Conservation (phyloP, 2,329 filamentous ascomycete genomes). For the Diaporthe sp. region DNA sequence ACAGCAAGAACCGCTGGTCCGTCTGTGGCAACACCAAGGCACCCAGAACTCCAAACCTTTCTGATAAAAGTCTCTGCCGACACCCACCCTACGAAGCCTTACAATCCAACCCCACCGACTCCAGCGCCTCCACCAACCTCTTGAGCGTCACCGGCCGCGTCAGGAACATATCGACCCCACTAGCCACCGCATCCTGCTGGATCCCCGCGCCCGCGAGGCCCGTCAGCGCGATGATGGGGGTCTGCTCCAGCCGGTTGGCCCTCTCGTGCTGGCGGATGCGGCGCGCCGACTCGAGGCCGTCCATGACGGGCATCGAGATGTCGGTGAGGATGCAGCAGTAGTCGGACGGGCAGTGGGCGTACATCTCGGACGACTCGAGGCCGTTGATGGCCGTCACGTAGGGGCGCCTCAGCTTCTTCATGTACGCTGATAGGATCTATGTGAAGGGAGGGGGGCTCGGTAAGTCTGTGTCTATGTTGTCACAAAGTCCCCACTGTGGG, state of each 20-base stretch:
- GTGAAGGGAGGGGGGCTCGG: not conserved
- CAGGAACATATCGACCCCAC: constrained; percentile 67
- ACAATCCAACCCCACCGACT: constrained; percentile 29
- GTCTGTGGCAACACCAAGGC: not conserved
- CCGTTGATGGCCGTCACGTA: constrained; percentile 53
- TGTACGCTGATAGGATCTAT: constrained; percentile 51
- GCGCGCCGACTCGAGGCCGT: constrained; percentile 65
- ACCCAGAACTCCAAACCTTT: not conserved
- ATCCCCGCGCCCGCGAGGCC: constrained; percentile 64
- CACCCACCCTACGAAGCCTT: not conserved
- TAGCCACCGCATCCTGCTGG: constrained; percentile 66
- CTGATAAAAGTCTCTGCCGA: not conserved
- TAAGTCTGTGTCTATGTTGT: not conserved
- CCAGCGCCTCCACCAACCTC: constrained; percentile 41
- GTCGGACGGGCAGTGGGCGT: constrained; percentile 43
- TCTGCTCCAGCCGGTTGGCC: constrained; percentile 55
- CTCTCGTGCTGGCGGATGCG: constrained; percentile 65
- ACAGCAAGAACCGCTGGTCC: not conserved
- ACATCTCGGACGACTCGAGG: constrained; percentile 52
- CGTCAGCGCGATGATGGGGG: constrained; percentile 66
- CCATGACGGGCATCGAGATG: constrained; percentile 71
- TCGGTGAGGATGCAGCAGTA: constrained; percentile 59
- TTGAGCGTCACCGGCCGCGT: constrained; percentile 66
- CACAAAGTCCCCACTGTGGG: no score
- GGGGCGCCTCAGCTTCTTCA: constrained; percentile 51